Conservation (phyloP, 495 filamentous ascomycete genomes). For the Neurospora sp. region DNA sequence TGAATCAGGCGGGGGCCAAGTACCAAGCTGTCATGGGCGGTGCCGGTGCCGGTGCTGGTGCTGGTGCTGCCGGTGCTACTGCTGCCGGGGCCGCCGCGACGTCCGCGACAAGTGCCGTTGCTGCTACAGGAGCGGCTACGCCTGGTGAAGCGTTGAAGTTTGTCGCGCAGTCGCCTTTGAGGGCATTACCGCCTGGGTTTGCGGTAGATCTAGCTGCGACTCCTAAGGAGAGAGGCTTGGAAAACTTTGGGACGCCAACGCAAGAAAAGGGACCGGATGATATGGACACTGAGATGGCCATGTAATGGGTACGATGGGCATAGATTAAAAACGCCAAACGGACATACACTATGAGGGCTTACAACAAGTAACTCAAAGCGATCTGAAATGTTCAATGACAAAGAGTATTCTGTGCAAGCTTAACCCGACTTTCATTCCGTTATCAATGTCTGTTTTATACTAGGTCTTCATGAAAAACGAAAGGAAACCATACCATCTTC, state of each 20-base stretch:
- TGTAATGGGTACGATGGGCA: background rate
- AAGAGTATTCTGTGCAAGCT: background rate
- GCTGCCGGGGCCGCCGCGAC: slow-evolving; percentile 8
- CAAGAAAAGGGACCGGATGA: slow-evolving; percentile 31
- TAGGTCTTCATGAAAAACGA: background rate
- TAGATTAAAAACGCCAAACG: background rate
- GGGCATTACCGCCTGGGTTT: slow-evolving; percentile 19
- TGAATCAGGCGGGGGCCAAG: slow-evolving; percentile 73
- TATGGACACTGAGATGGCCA: slow-evolving; percentile 13
- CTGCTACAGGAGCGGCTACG: slow-evolving; percentile 4
- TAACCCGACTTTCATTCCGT: background rate
- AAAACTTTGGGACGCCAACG: slow-evolving; percentile 51
- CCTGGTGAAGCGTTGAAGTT: slow-evolving; percentile 11
- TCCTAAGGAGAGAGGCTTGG: slow-evolving; percentile 40
- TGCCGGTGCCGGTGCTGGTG: slow-evolving; percentile 8
- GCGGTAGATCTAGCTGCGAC: slow-evolving; percentile 18
- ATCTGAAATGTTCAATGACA: background rate
- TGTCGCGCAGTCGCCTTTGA: slow-evolving; percentile 19
- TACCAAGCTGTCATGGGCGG: slow-evolving; percentile 42
- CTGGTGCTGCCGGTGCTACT: slow-evolving; percentile 9
- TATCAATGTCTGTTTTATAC: background rate
- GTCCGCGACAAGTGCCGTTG: slow-evolving; percentile 22
- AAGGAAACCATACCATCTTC: background rate
- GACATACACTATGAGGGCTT: background rate
- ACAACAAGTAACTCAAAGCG: background rate